Evolutionary conservation across 371 early-diverging fungal genomes (phyloP).

Genomic region (Chytridiales sp.): DNA sequence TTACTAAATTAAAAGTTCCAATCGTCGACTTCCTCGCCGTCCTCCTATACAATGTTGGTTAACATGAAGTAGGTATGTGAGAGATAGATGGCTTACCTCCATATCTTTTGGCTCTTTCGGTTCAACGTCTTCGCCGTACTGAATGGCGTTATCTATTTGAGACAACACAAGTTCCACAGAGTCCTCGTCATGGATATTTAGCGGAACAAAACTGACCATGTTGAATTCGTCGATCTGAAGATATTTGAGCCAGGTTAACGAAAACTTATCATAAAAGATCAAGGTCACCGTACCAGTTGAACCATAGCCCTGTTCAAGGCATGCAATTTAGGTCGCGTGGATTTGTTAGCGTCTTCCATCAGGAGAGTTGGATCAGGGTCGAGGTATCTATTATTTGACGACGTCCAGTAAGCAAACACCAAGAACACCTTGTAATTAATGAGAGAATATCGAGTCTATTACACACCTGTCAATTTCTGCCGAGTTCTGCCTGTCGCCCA

Average conservation of each 20-base stretch:
- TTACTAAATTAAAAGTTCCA: too few species aligned
- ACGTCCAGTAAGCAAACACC: not conserved
- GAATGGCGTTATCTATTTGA: constrained; percentile 92
- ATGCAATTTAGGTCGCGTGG: constrained; percentile 72
- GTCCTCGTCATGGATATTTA: constrained; percentile 94
- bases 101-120: constrained; percentile 74
- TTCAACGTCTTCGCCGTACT: constrained; percentile 96
- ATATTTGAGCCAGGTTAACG: not conserved
- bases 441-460: constrained; percentile 33
- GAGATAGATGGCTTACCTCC: too few species aligned
- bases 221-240: constrained; percentile 87
- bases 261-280: too few species aligned
- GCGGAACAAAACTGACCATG: constrained; percentile 93
- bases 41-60: too few species aligned
- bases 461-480: constrained; percentile 60
- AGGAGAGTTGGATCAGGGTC: constrained; percentile 86
- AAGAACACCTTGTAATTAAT: constrained; percentile 40
- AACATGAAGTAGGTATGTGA: too few species aligned
- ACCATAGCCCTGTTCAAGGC: constrained; percentile 88
- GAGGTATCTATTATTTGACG: constrained; percentile 60
- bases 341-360: constrained; percentile 70
- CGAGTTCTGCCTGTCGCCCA: constrained; percentile 57
- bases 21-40: too few species aligned
- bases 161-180: constrained; percentile 81
- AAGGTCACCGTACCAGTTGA: constrained; percentile 59